These are phyloP conservation scores for Sphaerulina populicola DNA, from an alignment of 2,329 filamentous ascomycete species.

Conservation along the genomic window DNA sequence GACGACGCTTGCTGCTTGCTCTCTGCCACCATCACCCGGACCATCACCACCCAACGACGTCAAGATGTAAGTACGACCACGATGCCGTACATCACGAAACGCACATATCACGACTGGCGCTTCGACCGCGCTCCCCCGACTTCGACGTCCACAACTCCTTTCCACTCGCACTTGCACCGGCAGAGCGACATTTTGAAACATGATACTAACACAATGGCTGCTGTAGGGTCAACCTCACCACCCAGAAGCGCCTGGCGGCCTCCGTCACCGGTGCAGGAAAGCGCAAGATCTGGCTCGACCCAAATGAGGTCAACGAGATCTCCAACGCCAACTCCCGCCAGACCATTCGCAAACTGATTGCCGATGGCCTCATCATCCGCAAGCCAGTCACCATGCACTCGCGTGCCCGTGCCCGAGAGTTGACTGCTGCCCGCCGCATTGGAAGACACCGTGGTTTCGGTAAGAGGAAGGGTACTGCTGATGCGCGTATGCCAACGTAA, in stretches of 20 bases:
- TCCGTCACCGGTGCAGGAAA: conserved; percentile 98
- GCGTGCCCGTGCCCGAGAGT: conserved; percentile 86
- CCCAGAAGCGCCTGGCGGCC: conserved; percentile 99
- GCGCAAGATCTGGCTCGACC: conserved; percentile 99
- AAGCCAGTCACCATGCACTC: conserved; percentile 99
- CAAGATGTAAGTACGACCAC: conserved; percentile 26
- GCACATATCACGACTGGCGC: conserved; percentile 5
- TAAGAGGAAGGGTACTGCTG: conserved; percentile 99
- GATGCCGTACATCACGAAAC: neutral
- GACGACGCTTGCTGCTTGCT: conserved; percentile 5
- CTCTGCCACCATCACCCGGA: conserved; percentile 12
- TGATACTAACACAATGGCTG: conserved; percentile 27
- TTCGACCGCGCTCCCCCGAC: conserved; percentile 6
- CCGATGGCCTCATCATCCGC: conserved; percentile 99
- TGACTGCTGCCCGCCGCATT: conserved; percentile 88
- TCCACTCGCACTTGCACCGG: conserved; percentile 4
- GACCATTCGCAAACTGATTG: conserved; percentile 98
- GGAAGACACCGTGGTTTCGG: conserved; percentile 98
- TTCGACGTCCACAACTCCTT: neutral
- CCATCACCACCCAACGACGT: conserved; percentile 23
- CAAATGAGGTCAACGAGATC: conserved; percentile 98
- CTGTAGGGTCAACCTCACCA: conserved; percentile 95
- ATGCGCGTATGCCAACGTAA: conserved; percentile 98
- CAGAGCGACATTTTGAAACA: conserved; percentile 1
- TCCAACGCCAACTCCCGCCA: conserved; percentile 99